Evolutionary conservation across 164 flowering plant genomes (phyloP).

Genomic region (Tinospora cordifolia): DNA sequence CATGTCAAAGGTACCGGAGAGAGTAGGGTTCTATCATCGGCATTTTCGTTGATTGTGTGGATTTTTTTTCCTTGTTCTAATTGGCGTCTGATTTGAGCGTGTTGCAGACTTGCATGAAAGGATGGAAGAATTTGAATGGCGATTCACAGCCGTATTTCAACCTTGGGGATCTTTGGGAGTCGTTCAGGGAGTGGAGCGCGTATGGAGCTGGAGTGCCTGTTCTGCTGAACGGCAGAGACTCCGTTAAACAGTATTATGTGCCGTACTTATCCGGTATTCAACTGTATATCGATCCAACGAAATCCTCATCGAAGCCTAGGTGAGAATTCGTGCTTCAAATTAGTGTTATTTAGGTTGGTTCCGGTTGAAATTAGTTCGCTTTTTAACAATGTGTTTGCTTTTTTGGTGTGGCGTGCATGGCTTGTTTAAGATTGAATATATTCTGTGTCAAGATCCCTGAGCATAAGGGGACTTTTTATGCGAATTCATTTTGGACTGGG

Average conservation of each 20-base stretch:
- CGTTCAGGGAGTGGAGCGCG: constrained; percentile 61
- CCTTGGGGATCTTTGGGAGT: constrained; percentile 68
- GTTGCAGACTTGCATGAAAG: constrained; percentile 34
- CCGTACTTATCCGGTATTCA: constrained; percentile 72
- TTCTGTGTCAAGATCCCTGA: not conserved
- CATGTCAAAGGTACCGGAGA: constrained; percentile 38
- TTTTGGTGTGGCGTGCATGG: not conserved
- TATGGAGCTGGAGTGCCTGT: constrained; percentile 76
- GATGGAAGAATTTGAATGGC: constrained; percentile 27
- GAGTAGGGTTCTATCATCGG: not conserved
- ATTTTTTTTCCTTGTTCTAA: not conserved
- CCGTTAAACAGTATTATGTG: constrained; percentile 57
- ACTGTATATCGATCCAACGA: constrained; percentile 46
- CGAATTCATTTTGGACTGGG: not conserved
- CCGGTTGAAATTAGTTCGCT: not conserved
- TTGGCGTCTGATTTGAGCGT: constrained; percentile 1
- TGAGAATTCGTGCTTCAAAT: constrained; percentile 17
- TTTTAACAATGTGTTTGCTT: not conserved
- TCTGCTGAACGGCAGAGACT: constrained; percentile 38
- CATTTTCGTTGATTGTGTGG: not conserved
- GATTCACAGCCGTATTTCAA: constrained; percentile 33
- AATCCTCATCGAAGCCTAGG: constrained; percentile 27
- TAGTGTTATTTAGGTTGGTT: not conserved
- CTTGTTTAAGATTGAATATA: not conserved
- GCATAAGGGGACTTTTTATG: not conserved